Conservation (phyloP, 768 basidiomycete species). For the Solioccasus polychromus region DNA sequence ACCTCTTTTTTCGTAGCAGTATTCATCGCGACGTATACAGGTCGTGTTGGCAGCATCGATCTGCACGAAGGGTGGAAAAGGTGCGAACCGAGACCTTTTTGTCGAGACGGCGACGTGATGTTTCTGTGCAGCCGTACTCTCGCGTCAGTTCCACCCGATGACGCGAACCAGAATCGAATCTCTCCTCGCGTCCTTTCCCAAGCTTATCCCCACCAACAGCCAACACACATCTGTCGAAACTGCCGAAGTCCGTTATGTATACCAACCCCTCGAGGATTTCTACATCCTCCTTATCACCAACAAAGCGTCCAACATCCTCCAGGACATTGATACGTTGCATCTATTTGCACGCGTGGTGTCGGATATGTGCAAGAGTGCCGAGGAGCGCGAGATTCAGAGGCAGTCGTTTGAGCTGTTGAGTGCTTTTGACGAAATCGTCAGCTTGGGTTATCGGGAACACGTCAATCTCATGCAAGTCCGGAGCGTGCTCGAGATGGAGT, state of each 20-base stretch:
- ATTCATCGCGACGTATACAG: constrained; percentile 37
- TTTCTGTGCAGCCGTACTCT: constrained; percentile 72
- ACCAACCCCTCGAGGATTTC: constrained; percentile 93
- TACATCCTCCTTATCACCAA: constrained; percentile 98
- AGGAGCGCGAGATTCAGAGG: constrained; percentile 85
- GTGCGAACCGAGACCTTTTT: constrained; percentile 42
- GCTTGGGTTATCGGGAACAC: constrained; percentile 79
- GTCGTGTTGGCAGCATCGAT: constrained; percentile 93
- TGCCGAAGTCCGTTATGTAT: constrained; percentile 92
- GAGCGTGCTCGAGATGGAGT: constrained; percentile 84
- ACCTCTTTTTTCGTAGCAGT: background rate
- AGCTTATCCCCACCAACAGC: constrained; percentile 90
- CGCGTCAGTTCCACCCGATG: constrained; percentile 95
- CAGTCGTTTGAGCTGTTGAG: constrained; percentile 92
- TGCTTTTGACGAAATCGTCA: constrained; percentile 96
- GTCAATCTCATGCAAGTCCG: constrained; percentile 78
- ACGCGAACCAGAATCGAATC: constrained; percentile 90
- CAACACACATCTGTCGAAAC: constrained; percentile 98
- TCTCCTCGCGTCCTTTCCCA: constrained; percentile 94
- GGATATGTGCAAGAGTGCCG: constrained; percentile 81
- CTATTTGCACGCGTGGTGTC: constrained; percentile 93
- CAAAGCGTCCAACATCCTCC: constrained; percentile 97
- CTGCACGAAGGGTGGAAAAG: constrained; percentile 93
- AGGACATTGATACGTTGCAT: constrained; percentile 95
- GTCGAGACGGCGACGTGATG: background rate